A percentile compares a stretch with the other conserved stretches of the same genome.
phyloP scores from a whole-genome alignment of 345 rosid species.

The Eutrema heterophyllum region DNA sequence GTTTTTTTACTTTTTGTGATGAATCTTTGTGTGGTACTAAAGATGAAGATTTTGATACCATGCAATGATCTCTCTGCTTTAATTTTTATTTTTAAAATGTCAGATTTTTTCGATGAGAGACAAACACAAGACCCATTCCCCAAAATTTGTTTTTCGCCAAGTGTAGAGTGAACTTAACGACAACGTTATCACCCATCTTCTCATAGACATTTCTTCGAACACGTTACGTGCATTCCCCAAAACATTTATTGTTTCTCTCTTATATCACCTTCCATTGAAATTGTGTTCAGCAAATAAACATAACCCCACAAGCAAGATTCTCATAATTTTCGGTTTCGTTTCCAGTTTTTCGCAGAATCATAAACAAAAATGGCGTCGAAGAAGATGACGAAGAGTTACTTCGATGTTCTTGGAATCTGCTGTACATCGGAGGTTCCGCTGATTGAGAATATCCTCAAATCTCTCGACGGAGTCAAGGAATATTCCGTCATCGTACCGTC shows the following conservation, averaged over 20 bases:
- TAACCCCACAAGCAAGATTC: not conserved
- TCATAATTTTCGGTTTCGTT: not conserved
- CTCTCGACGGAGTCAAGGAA: slow-evolving; percentile 64
- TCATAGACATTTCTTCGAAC: not conserved
- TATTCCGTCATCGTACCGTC: slow-evolving; percentile 68
- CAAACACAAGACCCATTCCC: not conserved
- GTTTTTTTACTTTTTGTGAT: not conserved
- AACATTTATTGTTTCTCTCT: not conserved
- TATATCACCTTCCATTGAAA: not conserved
- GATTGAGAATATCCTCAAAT: slow-evolving; percentile 55
- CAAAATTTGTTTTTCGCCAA: slow-evolving; percentile 2
- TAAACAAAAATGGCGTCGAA: slow-evolving; percentile 11
- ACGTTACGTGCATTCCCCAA: slow-evolving; percentile 22
- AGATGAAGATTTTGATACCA: slow-evolving; percentile 2
- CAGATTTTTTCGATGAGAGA: not conserved
- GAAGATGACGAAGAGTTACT: slow-evolving; percentile 64
- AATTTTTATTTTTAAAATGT: not conserved
- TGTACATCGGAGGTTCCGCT: slow-evolving; percentile 87
- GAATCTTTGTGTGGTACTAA: not conserved
- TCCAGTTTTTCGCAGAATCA: not conserved
- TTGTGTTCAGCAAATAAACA: not conserved
- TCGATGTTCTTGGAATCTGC: slow-evolving; percentile 81
- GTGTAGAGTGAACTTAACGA: slow-evolving; percentile 26
- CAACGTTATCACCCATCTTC: not conserved
- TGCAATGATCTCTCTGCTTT: not conserved